phyloP scores from a whole-genome alignment of 2,329 filamentous ascomycete genomes.

The Hypoxylon sp. region DNA sequence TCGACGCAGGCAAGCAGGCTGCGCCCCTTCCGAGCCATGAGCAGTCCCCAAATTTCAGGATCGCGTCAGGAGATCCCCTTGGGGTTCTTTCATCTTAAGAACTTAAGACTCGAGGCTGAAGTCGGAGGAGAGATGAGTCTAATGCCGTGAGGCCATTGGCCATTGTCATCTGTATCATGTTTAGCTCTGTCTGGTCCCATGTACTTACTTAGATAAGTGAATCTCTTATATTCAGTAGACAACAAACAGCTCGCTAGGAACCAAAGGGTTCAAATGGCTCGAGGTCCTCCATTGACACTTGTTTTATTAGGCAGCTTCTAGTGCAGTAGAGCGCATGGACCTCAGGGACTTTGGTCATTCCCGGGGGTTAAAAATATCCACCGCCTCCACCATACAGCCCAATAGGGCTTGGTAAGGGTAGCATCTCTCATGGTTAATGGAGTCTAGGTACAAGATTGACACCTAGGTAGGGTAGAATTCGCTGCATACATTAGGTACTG shows the following conservation, averaged over 20 bases:
- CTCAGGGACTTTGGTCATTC: slow-evolving; percentile 19
- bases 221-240: background rate
- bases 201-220: background rate
- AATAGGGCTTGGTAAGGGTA: slow-evolving; percentile 26
- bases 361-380: slow-evolving; percentile 19
- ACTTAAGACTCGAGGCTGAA: slow-evolving; percentile 17
- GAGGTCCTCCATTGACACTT: slow-evolving; percentile 6
- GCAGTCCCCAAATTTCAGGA: slow-evolving; percentile 18
- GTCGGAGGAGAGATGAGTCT: slow-evolving; percentile 15
- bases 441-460: background rate
- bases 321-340: background rate
- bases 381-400: slow-evolving; percentile 7
- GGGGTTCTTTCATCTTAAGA: slow-evolving; percentile 18
- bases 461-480: background rate
- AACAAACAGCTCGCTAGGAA: background rate
- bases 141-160: slow-evolving; percentile 1
- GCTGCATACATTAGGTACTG: slow-evolving; percentile 11
- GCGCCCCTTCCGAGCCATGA: slow-evolving; percentile 16
- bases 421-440: slow-evolving; percentile 6
- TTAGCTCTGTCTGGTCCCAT: background rate
- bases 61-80: slow-evolving; percentile 1
- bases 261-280: slow-evolving; percentile 11
- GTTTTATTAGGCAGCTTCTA: background rate
- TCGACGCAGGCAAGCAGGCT: slow-evolving; percentile 7
- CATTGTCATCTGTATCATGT: slow-evolving; percentile 1